Evolutionary conservation across 257 asterid genomes (phyloP), one percentile per base, ranked within the genome.

Genomic region (Eustoma russellianum): DNA sequence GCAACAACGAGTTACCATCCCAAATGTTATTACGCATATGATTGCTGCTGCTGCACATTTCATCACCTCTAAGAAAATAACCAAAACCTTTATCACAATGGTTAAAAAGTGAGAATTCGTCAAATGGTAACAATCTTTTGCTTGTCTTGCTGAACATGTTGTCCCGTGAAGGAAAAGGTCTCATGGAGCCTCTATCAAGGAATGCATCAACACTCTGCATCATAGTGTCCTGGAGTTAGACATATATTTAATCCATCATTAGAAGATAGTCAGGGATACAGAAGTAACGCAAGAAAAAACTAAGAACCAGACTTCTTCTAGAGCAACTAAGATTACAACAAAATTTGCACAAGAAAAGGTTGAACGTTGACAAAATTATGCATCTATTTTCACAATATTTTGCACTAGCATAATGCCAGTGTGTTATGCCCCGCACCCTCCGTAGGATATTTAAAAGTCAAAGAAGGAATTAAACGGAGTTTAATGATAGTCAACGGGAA

Each of bases 121-220:
- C 70, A 64, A 53, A 44, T 50, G 50, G 61, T 33, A 58, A 30
- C 55, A 63, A 57, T 52, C 49, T 19, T 46, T 53, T 67, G 61
- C 74, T 66, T 54, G 74, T 55, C 59, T 67, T 65, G 38, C 57
- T 61, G 58, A 58, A 43, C 70, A 66, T 56, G 46, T 43, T 15
- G 53, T 63, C 65, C 54, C 62, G 68, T 48, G 82, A 57, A 69
- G 66, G 48, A 70, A 76, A 71, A 63, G 70, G 63, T 54, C 64
- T 79, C 55, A 56, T 52, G 46, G 66, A 62, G 57, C 65, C 54
- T 62, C 52, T 66, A 56, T 58, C 38, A 18, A 60, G 48, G 61
- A 82, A 66, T 52, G 62, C 63, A 66, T 59, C 74, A 55, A 58
- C 61, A 47, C 70, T 76, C 77, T 70, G 69, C 83, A 69, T 64